A percentile compares a stretch with the other conserved stretches of the same genome.
Evolutionary conservation across 73 alveolate genomes (phyloP).

Genomic region (Paramecium octaurelia): DNA sequence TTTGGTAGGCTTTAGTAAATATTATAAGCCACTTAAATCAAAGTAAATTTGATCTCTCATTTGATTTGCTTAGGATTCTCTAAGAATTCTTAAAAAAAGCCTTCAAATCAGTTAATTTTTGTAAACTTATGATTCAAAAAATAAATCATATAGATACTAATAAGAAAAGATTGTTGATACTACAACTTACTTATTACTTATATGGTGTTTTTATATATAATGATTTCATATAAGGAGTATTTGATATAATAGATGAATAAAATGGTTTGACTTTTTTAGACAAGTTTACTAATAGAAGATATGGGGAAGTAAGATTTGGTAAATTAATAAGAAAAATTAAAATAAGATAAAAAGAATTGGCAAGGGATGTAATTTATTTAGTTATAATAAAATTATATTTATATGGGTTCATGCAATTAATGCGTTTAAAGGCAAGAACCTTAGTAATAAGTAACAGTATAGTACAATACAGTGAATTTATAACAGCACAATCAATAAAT

Average conservation of each 20-base stretch:
- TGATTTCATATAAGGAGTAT: too few species aligned
- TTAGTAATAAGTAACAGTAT: background rate
- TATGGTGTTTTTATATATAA: too few species aligned
- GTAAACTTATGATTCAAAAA: too few species aligned
- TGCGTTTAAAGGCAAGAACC: background rate
- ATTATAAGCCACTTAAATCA: background rate
- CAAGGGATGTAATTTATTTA: background rate
- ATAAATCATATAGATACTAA: too few species aligned
- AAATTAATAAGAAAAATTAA: background rate
- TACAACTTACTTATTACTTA: too few species aligned
- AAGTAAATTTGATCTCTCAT: background rate
- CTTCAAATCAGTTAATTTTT: too few species aligned
- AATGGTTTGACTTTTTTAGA: too few species aligned
- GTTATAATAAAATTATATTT: background rate
- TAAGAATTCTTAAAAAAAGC: too few species aligned
- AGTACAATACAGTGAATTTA: background rate
- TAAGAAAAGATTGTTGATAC: too few species aligned
- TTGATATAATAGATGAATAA: too few species aligned
- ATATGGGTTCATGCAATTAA: slow-evolving; percentile 27
- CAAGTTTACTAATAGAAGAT: background rate
- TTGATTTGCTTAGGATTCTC: too few species aligned
- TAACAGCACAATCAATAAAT: background rate
- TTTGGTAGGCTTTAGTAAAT: too few species aligned
- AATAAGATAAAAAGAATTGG: background rate
- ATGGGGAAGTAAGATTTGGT: background rate